phyloP scores from a whole-genome alignment of 441 rosid genomes.

The Erysimum cheiri region DNA sequence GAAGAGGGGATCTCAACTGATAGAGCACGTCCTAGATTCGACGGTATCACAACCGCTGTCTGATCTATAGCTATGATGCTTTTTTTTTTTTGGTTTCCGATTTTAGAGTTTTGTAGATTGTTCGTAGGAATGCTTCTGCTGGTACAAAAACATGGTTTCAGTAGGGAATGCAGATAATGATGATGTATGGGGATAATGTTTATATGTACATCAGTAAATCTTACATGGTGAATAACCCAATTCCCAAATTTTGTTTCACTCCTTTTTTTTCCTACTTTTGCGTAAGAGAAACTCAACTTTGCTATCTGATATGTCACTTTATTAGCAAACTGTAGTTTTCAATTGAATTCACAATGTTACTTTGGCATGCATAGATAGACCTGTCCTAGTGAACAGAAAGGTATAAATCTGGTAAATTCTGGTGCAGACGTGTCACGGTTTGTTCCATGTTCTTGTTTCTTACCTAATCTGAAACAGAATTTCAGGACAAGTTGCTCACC shows the following conservation, averaged over 20 bases:
- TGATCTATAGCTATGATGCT: conserved; percentile 40
- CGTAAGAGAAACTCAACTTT: neutral
- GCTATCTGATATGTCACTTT: conserved; percentile 11
- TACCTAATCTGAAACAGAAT: conserved; percentile 43
- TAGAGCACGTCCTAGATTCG: conserved; percentile 66
- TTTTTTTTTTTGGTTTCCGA: conserved; percentile 13
- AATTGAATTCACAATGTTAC: neutral
- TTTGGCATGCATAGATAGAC: conserved; percentile 4
- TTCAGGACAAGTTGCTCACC: conserved; percentile 23
- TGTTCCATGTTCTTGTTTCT: conserved; percentile 37
- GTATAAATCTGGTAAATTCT: conserved; percentile 36
- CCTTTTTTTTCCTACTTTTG: neutral
- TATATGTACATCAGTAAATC: conserved; percentile 40
- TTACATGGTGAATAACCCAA: conserved; percentile 37
- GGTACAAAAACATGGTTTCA: conserved; percentile 26
- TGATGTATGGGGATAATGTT: conserved; percentile 38
- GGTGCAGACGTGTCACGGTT: conserved; percentile 32
- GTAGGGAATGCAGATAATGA: conserved; percentile 30
- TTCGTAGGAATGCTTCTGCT: conserved; percentile 40
- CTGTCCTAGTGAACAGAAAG: conserved; percentile 9
- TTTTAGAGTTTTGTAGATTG: conserved; percentile 39
- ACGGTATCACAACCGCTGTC: conserved; percentile 57
- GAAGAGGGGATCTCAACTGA: conserved; percentile 46
- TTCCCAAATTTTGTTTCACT: conserved; percentile 25
- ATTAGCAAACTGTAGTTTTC: conserved; percentile 21